phyloP scores from a whole-genome alignment of 805 yeast genomes.

The Ogataea paradorogensis region DNA sequence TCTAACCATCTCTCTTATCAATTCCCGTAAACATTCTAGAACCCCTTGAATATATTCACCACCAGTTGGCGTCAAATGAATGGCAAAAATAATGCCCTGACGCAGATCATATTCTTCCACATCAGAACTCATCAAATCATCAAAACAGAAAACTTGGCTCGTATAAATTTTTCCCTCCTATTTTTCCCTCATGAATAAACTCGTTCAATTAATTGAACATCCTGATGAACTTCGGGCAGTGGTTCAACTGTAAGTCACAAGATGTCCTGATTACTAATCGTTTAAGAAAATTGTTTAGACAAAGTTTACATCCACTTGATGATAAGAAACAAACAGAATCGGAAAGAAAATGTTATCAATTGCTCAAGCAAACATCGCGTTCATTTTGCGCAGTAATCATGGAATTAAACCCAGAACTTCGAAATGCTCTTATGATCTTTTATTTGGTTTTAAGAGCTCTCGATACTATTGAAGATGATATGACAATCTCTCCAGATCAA shows the following conservation, averaged over 20 bases:
- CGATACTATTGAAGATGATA: constrained; percentile 96
- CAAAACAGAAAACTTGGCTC: not conserved
- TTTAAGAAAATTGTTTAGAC: constrained; percentile 46
- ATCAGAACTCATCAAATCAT: constrained; percentile 3
- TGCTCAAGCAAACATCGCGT: constrained; percentile 72
- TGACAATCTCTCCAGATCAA: constrained; percentile 68
- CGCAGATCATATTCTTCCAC: constrained; percentile 45
- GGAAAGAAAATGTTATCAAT: constrained; percentile 61
- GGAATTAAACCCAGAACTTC: constrained; percentile 86
- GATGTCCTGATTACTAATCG: constrained; percentile 3
- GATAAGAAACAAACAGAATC: constrained; percentile 39
- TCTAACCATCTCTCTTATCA: constrained; percentile 64
- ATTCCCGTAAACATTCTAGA: constrained; percentile 53
- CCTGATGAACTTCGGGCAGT: constrained; percentile 73
- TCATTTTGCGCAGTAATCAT: constrained; percentile 92
- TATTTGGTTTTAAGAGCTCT: constrained; percentile 85
- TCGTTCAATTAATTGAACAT: constrained; percentile 56
- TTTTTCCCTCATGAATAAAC: constrained; percentile 50
- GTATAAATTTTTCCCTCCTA: constrained; percentile 1
- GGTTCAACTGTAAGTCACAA: constrained; percentile 48
- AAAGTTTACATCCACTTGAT: constrained; percentile 49
- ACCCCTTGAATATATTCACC: constrained; percentile 39
- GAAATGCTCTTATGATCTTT: constrained; percentile 78
- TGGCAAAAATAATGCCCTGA: constrained; percentile 62
- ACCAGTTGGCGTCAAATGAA: constrained; percentile 56